Evolutionary conservation across 2,329 filamentous ascomycete species (phyloP), one percentile per base, ranked within the genome.

Genomic region (Ilyonectria robusta): DNA sequence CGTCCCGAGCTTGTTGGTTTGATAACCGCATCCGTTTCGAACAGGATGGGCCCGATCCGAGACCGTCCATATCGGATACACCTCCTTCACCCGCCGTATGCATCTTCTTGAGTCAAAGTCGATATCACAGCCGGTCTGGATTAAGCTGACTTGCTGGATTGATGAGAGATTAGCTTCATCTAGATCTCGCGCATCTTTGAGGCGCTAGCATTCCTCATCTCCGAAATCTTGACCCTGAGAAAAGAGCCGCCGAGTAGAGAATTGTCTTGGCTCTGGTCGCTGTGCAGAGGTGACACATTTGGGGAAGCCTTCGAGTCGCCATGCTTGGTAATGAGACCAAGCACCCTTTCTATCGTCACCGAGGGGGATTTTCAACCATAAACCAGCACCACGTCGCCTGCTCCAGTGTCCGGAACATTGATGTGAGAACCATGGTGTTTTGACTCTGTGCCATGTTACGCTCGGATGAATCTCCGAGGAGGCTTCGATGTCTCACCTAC

Each of bases 121-220:
- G 58, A 69, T 46, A 57, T 35, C 50, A 56, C 21, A 62, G 23
- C 26, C 47, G 55, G 29, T 54, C 58, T 23, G 35, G 53, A 44
- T 21, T 17, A 59, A 29, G 33, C 33, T 57, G 53, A 19, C 31
- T 60, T 15, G 26, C 26, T 60, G 59, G 53, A 56, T 67, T 29
- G 64, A 40, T 53, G 55, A 58, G 51, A 63, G 46, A 58, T 65
- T 56, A 35, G 46, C 53, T 29, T 53, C 51, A 61, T 56, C 63
- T 44, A n/a, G 33, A 35, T 50, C 31, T 31, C 15, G 29, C 23
- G 31, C 8, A 29, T 40, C 33, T 37, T 26, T 23, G 29, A 48
- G 50, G 15, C 67, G 65, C 65, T 64, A 66, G 19, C 72, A 73
- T 75, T 75, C 69, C 70, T 68, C 42, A n/a, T 60, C 15, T 15